These are phyloP conservation scores for Gillenia trifoliata DNA, from an alignment of 306 rosid species.

Conservation along the genomic window DNA sequence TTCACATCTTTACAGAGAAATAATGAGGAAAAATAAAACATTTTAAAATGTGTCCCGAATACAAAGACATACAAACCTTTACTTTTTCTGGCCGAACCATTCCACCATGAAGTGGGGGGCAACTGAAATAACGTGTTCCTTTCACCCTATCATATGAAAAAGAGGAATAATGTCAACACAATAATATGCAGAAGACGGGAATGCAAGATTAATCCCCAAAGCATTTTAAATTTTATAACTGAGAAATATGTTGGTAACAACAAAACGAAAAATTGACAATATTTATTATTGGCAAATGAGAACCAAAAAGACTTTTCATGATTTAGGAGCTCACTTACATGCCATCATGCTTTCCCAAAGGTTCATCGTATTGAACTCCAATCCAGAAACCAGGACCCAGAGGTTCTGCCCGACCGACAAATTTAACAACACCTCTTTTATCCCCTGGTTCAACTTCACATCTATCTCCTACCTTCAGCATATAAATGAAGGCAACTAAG, in stretches of 20 bases:
- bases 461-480: slow-evolving; percentile 77
- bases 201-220: not conserved
- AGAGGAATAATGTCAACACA: slow-evolving; percentile 1
- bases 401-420: slow-evolving; percentile 69
- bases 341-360: slow-evolving; percentile 96
- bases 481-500: not conserved
- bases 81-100: slow-evolving; percentile 91
- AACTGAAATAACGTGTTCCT: slow-evolving; percentile 70
- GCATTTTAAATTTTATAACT: not conserved
- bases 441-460: slow-evolving; percentile 92
- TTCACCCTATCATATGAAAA: slow-evolving; percentile 55
- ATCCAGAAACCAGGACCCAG: slow-evolving; percentile 93
- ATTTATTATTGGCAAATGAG: not conserved
- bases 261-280: not conserved
- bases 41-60: not conserved
- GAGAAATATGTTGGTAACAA: not conserved
- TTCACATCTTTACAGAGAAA: not conserved
- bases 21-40: not conserved
- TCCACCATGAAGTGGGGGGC: slow-evolving; percentile 79
- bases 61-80: slow-evolving; percentile 47
- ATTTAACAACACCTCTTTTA: slow-evolving; percentile 75
- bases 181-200: not conserved
- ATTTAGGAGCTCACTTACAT: slow-evolving; percentile 44
- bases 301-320: not conserved
- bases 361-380: slow-evolving; percentile 95